Base-by-base conservation (phyloP, 768 basidiomycete species). In the Tulasnella sp. region DNA sequence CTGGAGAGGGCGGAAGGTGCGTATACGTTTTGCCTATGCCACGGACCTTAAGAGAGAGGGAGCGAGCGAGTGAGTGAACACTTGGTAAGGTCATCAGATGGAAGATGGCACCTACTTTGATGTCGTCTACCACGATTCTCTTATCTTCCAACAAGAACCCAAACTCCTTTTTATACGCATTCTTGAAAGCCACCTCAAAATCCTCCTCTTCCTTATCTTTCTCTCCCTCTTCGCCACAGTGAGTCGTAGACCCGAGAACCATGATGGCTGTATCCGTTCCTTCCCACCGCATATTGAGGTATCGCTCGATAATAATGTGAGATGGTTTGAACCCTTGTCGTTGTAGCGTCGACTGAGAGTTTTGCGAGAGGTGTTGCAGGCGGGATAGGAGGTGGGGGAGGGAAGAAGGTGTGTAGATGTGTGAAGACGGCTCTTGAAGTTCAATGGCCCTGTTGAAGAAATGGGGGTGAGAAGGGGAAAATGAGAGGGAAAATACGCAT, bases 251-350 rank as follows among this genome's bases (percentile, higher is more conserved):
- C 0, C 84, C 79, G 11, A 89, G 71, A 9, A 91, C 79, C 89
- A 97, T 94, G 62, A 97, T 68, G 14, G 91, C 78, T 0, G 94
- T 98, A 69, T 94, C 91, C 0, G 88, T 92, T 2, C 91, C 91
- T 48, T 92, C 86, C 62, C 92, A 93, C 19, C 90, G 80, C 88
- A 91, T 91, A 65, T 91, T 91, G 41, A 90, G 72, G 82, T 84
- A 84, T 19, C 84, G 77, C 67, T 94, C 93, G 4, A 85, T 69
- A 52, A 75, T 73, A 49, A 94, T 77, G n/a, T 81, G 77, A 6
- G 35, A 9, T 9, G 74, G 80, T 64, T 80, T 77, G 66, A 96
- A 94, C 0, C 92, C 93, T 68, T 96, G 91, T 23, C 72, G 75
- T 57, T 69, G 65, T n/a, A 94, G 77, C 66, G 88, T 87, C 1